Base-by-base conservation (phyloP, 192 early-diverging fungal species). In the Backusella westeae region DNA sequence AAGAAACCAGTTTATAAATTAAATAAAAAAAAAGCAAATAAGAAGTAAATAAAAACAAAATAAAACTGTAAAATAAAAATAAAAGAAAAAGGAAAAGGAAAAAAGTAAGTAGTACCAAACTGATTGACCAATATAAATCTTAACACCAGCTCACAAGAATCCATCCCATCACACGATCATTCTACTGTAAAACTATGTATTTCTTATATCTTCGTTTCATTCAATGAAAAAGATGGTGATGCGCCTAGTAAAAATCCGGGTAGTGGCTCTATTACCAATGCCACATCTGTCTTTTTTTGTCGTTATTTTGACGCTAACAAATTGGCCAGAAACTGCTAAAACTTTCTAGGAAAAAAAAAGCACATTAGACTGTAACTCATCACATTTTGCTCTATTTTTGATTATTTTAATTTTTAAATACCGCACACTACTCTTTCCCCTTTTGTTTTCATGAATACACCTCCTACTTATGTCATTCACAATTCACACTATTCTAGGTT, bases 161-260 rank as follows among this genome's bases (percentile, higher is more conserved):
- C 5, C 19, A 39, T 69, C 39, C 68, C 36, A 69, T 69, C 68
- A 69, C 68, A 69, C 34, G 68, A 69, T 69, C 68, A 23, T 41
- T 23, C 23, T 63, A 63, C 56, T 63, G 56, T 63, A 63, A 63
- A 63, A 63, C 56, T 29, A 63, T 17, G 17, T 49, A 49, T 49
- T n/a, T 49, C 6, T 19, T 29, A 63, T 26, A 29, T 12, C 56
- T 63, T 63, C 56, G 23, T 63, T 63, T 63, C 2, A 63, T 63
- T n/a, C 12, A 23, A 21, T 63, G 53, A 59, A 26, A 29, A 63
- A 0, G 4, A 29, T 12, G 23, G 10, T 21, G 26, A 63, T 23
- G 2, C 8, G 1, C 56, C n/a, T 12, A 29, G 12, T 26, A 63
- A 63, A 32, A 4, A 29, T 0, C 26, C 26, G 10, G 26, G 12